phyloP scores from a whole-genome alignment of 2,329 filamentous ascomycete genomes.

The Fusarium liriodendri region DNA sequence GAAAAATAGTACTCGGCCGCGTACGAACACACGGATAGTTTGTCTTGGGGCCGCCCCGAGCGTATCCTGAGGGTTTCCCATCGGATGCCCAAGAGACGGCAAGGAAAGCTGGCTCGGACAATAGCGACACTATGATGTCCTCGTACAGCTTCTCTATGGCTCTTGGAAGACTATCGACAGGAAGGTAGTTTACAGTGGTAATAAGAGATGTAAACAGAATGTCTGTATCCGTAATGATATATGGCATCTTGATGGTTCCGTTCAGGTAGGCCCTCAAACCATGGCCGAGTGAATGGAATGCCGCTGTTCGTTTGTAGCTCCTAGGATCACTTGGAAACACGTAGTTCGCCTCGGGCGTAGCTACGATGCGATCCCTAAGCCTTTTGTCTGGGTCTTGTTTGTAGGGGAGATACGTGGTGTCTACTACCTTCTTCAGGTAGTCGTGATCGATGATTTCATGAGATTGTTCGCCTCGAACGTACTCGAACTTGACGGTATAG shows the following conservation, averaged over 20 bases:
- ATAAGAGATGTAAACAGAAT: neutral
- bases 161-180: too few relatives aligned
- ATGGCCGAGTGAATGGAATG: neutral
- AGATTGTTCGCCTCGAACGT: neutral
- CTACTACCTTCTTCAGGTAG: neutral
- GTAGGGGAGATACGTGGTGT: neutral
- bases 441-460: neutral
- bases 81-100: neutral
- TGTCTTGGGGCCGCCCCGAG: neutral
- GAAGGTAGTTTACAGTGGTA: neutral
- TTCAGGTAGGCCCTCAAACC: neutral
- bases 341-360: neutral
- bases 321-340: neutral
- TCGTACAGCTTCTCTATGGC: too few relatives aligned
- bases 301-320: neutral
- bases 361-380: neutral
- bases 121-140: neutral
- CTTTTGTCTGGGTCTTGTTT: neutral
- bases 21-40: neutral
- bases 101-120: fast-evolving
- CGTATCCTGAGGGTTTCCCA: neutral
- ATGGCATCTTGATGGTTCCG: neutral
- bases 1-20: neutral
- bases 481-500: neutral
- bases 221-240: neutral